Conservation (phyloP, 441 rosid genomes). For the Theobroma grandiflorum region DNA sequence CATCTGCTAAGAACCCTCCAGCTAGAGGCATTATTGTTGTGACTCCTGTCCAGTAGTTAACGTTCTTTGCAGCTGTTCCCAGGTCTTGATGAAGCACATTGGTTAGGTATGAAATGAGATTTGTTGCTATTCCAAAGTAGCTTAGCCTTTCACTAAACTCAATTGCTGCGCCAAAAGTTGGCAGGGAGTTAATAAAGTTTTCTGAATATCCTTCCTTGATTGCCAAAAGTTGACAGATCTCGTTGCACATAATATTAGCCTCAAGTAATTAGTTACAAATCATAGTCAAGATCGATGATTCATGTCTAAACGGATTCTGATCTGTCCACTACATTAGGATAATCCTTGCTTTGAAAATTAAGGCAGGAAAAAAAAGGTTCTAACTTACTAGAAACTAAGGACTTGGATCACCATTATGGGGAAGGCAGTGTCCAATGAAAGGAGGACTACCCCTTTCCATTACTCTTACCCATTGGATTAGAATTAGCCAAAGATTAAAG, state of each 20-base stretch:
- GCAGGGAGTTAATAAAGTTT: background rate
- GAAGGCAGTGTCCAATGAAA: background rate
- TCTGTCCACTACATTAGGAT: too few relatives aligned
- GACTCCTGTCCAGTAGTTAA: constrained; percentile 48
- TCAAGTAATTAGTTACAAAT: background rate
- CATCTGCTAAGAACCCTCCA: constrained; percentile 47
- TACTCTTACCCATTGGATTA: too few relatives aligned
- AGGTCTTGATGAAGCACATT: constrained; percentile 42
- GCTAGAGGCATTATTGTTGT: constrained; percentile 42
- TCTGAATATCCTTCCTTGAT: background rate
- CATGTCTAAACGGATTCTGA: too few relatives aligned
- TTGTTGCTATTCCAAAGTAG: constrained; percentile 43
- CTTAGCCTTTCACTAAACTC: constrained; percentile 50
- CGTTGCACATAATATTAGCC: background rate
- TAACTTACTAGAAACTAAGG: background rate
- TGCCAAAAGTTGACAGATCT: background rate
- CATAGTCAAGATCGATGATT: too few relatives aligned
- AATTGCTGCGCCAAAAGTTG: constrained; percentile 34
- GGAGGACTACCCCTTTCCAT: too few relatives aligned
- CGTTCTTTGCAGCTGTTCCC: constrained; percentile 38
- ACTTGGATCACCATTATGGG: background rate
- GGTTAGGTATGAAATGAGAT: constrained; percentile 44
- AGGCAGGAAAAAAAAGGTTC: background rate
- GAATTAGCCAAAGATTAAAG: too few relatives aligned
- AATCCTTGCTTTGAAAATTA: too few relatives aligned